phyloP scores from a whole-genome alignment of 2,329 filamentous ascomycete genomes.

The Diaporthe sp. region DNA sequence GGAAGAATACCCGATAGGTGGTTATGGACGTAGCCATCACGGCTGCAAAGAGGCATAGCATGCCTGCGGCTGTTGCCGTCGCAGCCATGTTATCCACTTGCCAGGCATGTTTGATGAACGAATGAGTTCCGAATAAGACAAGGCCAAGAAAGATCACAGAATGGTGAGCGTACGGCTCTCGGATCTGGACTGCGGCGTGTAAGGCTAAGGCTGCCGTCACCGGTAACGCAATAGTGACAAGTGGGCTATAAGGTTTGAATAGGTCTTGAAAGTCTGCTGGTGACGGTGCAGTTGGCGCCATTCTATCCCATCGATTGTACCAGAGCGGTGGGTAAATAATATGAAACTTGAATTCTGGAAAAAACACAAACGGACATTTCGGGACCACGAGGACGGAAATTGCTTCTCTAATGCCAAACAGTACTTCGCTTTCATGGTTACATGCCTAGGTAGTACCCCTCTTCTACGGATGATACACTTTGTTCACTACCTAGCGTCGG shows the following conservation, averaged over 20 bases:
- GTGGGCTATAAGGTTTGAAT: slow-evolving; percentile 1
- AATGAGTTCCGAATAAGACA: slow-evolving; percentile 2
- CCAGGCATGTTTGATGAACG: slow-evolving; percentile 16
- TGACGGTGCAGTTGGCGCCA: neutral
- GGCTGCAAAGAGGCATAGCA: neutral
- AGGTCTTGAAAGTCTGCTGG: neutral
- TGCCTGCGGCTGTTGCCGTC: neutral
- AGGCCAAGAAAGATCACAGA: slow-evolving; percentile 9
- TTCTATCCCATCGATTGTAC: neutral
- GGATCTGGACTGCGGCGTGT: slow-evolving; percentile 7
- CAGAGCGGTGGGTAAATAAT: neutral
- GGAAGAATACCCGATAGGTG: slow-evolving; percentile 7
- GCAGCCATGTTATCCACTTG: neutral
- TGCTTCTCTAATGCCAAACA: neutral
- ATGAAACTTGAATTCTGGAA: neutral
- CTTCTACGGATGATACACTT: slow-evolving; percentile 24
- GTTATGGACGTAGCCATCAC: neutral
- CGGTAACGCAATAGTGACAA: slow-evolving; percentile 9
- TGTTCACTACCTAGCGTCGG: slow-evolving; percentile 2
- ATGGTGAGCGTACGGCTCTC: slow-evolving; percentile 14
- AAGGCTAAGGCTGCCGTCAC: slow-evolving; percentile 14
- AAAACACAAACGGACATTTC: neutral
- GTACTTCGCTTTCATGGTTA: neutral
- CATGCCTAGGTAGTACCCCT: neutral
- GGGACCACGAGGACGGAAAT: neutral